A percentile compares a stretch with the other conserved stretches of the same genome.
Conservation (phyloP, 2,329 filamentous ascomycete genomes). For the Mycosphaerella sp. region DNA sequence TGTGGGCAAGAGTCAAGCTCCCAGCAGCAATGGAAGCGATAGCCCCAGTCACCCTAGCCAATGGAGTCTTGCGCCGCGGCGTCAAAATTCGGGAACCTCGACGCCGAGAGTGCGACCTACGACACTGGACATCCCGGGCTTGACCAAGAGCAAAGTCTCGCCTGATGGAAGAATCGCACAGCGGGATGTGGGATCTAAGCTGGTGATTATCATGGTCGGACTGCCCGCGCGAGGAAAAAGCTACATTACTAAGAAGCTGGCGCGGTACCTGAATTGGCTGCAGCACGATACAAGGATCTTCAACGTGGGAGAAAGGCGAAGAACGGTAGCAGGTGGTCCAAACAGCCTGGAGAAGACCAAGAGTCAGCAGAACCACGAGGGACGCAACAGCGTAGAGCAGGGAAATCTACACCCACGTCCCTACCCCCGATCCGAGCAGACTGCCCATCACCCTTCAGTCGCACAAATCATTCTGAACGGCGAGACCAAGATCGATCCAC, state of each 20-base stretch:
- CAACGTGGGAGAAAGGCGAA: constrained; percentile 89
- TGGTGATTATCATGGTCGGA: constrained; percentile 98
- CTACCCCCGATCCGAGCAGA: constrained; percentile 10
- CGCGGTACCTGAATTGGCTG: constrained; percentile 92
- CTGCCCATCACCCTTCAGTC: constrained; percentile 33
- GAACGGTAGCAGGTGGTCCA: constrained; percentile 63
- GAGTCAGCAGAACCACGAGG: constrained; percentile 15
- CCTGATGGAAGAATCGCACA: constrained; percentile 92
- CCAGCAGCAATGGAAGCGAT: constrained; percentile 17
- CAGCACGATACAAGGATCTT: constrained; percentile 95
- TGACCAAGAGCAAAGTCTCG: constrained; percentile 91
- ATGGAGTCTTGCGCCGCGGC: constrained; percentile 53
- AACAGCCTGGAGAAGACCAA: constrained; percentile 31
- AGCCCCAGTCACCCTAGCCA: constrained; percentile 24
- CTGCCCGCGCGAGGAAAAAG: constrained; percentile 93
- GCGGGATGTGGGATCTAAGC: constrained; percentile 88
- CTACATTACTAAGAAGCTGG: constrained; percentile 97
- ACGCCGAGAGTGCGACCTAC: constrained; percentile 84
- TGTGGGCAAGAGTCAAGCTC: constrained; percentile 19
- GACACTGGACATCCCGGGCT: constrained; percentile 90
- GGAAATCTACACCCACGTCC: constrained; percentile 17
- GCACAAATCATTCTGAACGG: constrained; percentile 56
- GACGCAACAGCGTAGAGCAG: background rate
- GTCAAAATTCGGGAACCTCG: constrained; percentile 67
- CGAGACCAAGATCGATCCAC: constrained; percentile 38